Evolutionary conservation across 257 asterid species (phyloP).

Genomic region (Schizonepeta tenuifolia): DNA sequence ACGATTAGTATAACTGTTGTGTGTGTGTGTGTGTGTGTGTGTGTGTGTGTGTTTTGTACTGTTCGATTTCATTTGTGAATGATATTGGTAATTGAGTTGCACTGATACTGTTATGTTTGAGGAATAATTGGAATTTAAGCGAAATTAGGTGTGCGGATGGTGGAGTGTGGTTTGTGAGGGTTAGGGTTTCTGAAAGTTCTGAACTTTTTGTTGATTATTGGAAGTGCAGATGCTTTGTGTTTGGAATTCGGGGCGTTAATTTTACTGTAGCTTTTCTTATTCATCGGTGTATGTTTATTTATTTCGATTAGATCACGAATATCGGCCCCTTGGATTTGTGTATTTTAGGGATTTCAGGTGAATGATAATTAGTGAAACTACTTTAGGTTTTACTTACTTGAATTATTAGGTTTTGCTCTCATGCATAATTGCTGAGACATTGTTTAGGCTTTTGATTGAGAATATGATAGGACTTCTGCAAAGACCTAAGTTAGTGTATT

Average conservation of each 20-base stretch:
- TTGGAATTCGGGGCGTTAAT: neutral
- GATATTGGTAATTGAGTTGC: conserved; percentile 21
- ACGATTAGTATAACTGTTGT: neutral
- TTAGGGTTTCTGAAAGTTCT: conserved; percentile 38
- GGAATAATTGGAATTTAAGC: conserved; percentile 12
- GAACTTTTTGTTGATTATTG: neutral
- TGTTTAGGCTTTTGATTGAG: neutral
- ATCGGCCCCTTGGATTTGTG: neutral
- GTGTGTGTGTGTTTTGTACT: neutral
- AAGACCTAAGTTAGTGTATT: neutral
- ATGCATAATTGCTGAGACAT: neutral
- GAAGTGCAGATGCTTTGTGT: neutral
- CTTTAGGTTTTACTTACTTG: conserved; percentile 12
- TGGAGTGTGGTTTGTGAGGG: conserved; percentile 18
- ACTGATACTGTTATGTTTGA: conserved; percentile 2
- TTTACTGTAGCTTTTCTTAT: neutral
- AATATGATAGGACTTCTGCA: conserved; percentile 11
- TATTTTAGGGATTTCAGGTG: neutral
- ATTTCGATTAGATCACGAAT: no score
- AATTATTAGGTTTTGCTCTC: neutral
- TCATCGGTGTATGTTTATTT: neutral
- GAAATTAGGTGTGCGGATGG: conserved; percentile 31
- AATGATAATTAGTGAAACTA: conserved; percentile 2
- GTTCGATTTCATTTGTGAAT: neutral
- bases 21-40: conserved; percentile 4